Base-by-base conservation (phyloP, 2,329 filamentous ascomycete genomes). In the Arthrinium phaeospermum region DNA sequence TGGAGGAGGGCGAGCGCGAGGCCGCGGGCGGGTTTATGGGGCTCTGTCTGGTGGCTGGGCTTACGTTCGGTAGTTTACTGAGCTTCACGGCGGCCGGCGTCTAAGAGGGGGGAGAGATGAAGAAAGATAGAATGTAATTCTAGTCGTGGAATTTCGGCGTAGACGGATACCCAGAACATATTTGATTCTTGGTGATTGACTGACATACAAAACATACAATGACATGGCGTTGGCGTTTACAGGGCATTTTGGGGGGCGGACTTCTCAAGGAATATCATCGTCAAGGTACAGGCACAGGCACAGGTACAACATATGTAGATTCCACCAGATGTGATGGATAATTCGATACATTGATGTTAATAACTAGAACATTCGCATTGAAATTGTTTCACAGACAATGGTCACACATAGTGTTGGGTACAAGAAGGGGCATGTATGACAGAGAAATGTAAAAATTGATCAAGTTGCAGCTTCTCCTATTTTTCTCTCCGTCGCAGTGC, bases 1-100 rank as follows among this genome's bases (percentile, higher is more conserved):
- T 98, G 0, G 91, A 92, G 4, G 90, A 92, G 1, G 91, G 92
- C 13, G 96, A 99, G 85, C 88, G 93, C 46, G 95, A 98, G 84
- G 95, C 94, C 7, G 92, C 95, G 0, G 96, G 96, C 67, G 94
- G 93, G 0, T 98, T 98, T 81, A 98, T 99, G 96, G 93, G 93
- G 4, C 82, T 98, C 75, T 94, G 92, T 81, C 89, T 98, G n/a
- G 94, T 98, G 24, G 90, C 89, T 6, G 96, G 96, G 0, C 83
- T 98, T 82, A 90, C 94, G 1, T 87, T 88, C 34, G 96, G 96
- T n/a, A 98, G 96, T 83, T 82, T 98, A 77, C 82, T 97, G 80
- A 98, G 95, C 81, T 99, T 98, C 82, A 87, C 91, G 13, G 90
- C 90, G 74, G 88, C 91, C 0, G 85, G 84, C 7, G 81, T 88